Evolutionary conservation across 768 basidiomycete genomes (phyloP), one percentile per base, ranked within the genome.

Genomic region (Russula foetens): DNA sequence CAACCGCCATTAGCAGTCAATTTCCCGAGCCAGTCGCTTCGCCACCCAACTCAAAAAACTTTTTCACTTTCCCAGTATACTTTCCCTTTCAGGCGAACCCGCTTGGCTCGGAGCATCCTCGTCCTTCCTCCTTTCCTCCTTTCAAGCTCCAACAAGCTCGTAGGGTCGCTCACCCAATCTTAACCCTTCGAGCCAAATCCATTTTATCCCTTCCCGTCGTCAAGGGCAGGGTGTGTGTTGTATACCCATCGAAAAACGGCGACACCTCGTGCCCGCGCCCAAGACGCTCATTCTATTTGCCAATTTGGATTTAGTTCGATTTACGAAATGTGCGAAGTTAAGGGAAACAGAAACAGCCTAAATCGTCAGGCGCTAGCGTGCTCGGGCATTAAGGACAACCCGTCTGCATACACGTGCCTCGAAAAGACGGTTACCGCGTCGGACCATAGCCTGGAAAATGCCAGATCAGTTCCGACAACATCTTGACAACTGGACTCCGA

Each of bases 371-470:
- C 12, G 14, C 12, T 21, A 17, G 31, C 23, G 23, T 28, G 39
- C 39, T 65, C 60, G 23, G 66, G 64, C 66, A 67, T 67, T n/a
- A 67, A 21, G 4, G 64, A 61, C 64, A 67, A 56, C 3, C 60
- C 64, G 43, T 67, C 66, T 11, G 41, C 26, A 41, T 65, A 67
- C n/a, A 28, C 60, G 33, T 67, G 60, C 21, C 66, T 48, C 17
- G 62, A 51, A 47, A 61, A 65, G 0, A 66, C 55, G 4, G 48
- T 48, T 6, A 47, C 53, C 3, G 56, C 63, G 21, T 61, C 65
- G 15, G 65, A 64, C 51, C 63, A 56, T 9, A 23, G 28, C 44
- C 65, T 66, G 35, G 7, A 44, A n/a, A 51, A 17, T 43, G 8
- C 15, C 15, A 39, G 14, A 31, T 53, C 9, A 58, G 48, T 24